phyloP scores from a whole-genome alignment of 805 yeast species.

The Brettanomyces naardenensis region DNA sequence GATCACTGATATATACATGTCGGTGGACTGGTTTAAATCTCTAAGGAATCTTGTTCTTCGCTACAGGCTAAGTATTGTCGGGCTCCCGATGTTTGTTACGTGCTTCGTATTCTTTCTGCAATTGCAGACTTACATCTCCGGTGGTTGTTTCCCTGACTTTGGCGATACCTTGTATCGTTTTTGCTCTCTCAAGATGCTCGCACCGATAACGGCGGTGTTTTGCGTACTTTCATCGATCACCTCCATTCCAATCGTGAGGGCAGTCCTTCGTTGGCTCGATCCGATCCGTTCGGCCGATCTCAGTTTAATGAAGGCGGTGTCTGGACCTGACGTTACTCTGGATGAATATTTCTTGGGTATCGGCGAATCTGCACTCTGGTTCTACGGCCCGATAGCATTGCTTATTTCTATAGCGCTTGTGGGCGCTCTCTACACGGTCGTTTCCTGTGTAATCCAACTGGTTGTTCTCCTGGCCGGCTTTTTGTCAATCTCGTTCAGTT shows the following conservation, averaged over 20 bases:
- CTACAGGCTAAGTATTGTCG: slow-evolving; percentile 66
- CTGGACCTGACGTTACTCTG: slow-evolving; percentile 28
- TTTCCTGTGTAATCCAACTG: slow-evolving; percentile 16
- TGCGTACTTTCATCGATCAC: slow-evolving; percentile 32
- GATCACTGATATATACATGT: slow-evolving; percentile 32
- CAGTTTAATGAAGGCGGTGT: slow-evolving; percentile 32
- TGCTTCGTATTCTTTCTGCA: slow-evolving; percentile 49
- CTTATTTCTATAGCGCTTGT: slow-evolving; percentile 38
- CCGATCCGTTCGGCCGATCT: slow-evolving; percentile 36
- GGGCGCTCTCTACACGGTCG: slow-evolving; percentile 23
- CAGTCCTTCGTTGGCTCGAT: slow-evolving; percentile 25
- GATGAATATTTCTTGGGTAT: slow-evolving; percentile 66
- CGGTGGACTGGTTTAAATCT: slow-evolving; percentile 50
- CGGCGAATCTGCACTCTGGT: slow-evolving; percentile 45
- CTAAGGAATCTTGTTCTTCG: slow-evolving; percentile 64
- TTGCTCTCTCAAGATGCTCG: slow-evolving; percentile 23
- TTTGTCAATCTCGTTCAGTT: not conserved
- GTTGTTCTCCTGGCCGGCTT: slow-evolving; percentile 13
- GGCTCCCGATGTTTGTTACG: slow-evolving; percentile 59
- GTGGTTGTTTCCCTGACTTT: slow-evolving; percentile 35
- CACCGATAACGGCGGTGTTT: slow-evolving; percentile 17
- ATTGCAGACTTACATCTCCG: slow-evolving; percentile 33
- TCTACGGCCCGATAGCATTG: slow-evolving; percentile 52
- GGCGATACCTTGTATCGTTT: slow-evolving; percentile 37
- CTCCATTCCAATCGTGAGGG: slow-evolving; percentile 28